Conservation (phyloP, 257 asterid genomes). For the Eustoma russellianum region DNA sequence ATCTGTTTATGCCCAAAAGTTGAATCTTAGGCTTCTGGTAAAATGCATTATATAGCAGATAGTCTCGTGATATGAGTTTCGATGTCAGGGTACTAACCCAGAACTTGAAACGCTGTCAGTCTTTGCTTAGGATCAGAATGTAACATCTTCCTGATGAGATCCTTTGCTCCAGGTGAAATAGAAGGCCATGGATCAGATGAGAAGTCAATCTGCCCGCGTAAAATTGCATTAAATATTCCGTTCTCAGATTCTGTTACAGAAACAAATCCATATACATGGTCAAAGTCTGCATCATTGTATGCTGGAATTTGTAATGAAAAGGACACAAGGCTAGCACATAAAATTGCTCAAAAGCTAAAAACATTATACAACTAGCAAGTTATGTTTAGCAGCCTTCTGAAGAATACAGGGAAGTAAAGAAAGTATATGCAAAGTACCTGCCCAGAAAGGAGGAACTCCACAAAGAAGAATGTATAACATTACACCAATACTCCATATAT, state of each 20-base stretch:
- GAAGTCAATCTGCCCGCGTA: conserved; percentile 82
- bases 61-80: too few species aligned
- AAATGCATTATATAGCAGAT: neutral
- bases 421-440: neutral
- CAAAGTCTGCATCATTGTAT: too few species aligned
- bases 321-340: neutral
- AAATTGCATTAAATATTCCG: conserved; percentile 83
- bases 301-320: neutral
- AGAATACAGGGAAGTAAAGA: neutral
- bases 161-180: conserved; percentile 85
- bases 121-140: conserved; percentile 72
- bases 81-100: conserved; percentile 41
- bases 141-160: conserved; percentile 78
- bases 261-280: neutral
- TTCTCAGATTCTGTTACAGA: conserved; percentile 57
- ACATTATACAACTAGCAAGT: neutral
- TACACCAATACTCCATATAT: conserved; percentile 94
- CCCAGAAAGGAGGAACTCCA: neutral
- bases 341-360: too few species aligned
- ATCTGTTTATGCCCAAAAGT: too few species aligned
- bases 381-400: neutral
- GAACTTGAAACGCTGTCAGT: conserved; percentile 73
- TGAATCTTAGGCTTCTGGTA: neutral
- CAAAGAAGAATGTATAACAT: conserved; percentile 41
- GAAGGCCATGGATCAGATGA: conserved; percentile 91